Percentiles rank a stretch among this genome's conserved stretches.
Evolutionary conservation across 2,329 filamentous ascomycete genomes (phyloP).

Genomic region (Dichotomopilus funicola): DNA sequence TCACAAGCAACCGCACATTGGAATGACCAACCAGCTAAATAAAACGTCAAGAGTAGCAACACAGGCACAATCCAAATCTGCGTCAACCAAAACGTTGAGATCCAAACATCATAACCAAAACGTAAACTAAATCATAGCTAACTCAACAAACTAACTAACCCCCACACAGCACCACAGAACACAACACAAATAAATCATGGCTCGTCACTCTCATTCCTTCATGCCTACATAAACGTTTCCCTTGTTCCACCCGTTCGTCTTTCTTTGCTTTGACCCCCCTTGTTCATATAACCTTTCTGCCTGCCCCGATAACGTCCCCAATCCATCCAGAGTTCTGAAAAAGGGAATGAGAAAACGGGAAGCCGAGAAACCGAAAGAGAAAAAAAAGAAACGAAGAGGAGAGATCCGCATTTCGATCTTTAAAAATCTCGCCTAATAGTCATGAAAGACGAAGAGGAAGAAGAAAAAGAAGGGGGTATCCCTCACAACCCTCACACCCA

Average conservation of each 20-base stretch:
- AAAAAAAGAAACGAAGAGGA: not conserved
- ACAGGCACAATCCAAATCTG: too few species aligned
- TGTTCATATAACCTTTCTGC: too few species aligned
- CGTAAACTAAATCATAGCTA: not conserved
- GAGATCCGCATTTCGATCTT: not conserved
- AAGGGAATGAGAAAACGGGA: too few species aligned
- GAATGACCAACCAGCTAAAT: not conserved
- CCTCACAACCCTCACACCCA: too few species aligned
- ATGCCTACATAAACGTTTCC: not conserved
- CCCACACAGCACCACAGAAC: constrained; percentile 3
- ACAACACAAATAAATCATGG: constrained; percentile 1
- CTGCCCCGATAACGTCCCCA: too few species aligned
- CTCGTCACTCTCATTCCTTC: constrained; percentile 9
- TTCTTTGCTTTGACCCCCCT: too few species aligned
- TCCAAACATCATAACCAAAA: not conserved
- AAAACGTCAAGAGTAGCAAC: not conserved
- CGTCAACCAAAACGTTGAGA: too few species aligned
- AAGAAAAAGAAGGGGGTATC: too few species aligned
- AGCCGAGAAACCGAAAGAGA: not conserved
- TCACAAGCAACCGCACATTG: not conserved
- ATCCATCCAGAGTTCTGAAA: too few species aligned
- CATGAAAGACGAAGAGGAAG: not conserved
- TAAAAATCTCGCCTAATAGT: not conserved
- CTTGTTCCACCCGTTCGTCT: not conserved
- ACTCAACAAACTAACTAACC: constrained; percentile 3